These are phyloP conservation scores for Wickerhamiella siamensis DNA, from an alignment of 805 yeast genomes.

Conservation along the genomic window DNA sequence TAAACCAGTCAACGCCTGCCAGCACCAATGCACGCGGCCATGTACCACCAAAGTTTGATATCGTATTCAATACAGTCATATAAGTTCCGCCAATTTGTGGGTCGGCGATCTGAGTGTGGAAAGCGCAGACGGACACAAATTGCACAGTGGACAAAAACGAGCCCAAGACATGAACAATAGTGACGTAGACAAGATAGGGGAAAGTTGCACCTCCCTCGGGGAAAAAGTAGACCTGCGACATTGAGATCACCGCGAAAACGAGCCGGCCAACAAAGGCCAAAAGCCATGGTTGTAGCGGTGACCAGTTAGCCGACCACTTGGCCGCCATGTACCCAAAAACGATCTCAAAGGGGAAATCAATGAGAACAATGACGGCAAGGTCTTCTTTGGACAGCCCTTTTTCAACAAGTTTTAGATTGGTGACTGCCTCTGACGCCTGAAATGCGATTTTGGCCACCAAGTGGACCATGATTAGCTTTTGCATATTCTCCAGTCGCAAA, in stretches of 20 bases:
- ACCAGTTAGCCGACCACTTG: slow-evolving; percentile 69
- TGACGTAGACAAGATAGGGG: slow-evolving; percentile 52
- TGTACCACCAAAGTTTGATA: slow-evolving; percentile 89
- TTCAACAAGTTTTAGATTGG: slow-evolving; percentile 79
- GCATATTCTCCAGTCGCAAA: slow-evolving; percentile 47
- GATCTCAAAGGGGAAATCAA: slow-evolving; percentile 93
- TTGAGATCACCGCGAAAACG: slow-evolving; percentile 61
- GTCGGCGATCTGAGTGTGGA: slow-evolving; percentile 91
- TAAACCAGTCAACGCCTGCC: slow-evolving; percentile 64
- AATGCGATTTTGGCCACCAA: slow-evolving; percentile 78
- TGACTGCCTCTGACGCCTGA: slow-evolving; percentile 92
- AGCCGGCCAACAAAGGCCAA: slow-evolving; percentile 74
- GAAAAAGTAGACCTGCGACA: slow-evolving; percentile 52
- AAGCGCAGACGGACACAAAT: slow-evolving; percentile 86
- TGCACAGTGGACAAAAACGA: slow-evolving; percentile 92
- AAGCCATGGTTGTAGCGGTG: slow-evolving; percentile 74
- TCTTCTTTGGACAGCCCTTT: slow-evolving; percentile 90
- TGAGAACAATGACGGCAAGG: slow-evolving; percentile 76
- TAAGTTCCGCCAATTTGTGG: slow-evolving; percentile 95
- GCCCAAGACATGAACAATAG: slow-evolving; percentile 68
- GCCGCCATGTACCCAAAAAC: slow-evolving; percentile 93
- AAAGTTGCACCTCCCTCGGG: slow-evolving; percentile 43
- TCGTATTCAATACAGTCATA: slow-evolving; percentile 88
- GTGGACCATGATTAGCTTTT: slow-evolving; percentile 58
- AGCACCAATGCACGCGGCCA: slow-evolving; percentile 88